Conservation (phyloP, 2,329 filamentous ascomycete genomes). For the Fusarium sp. region DNA sequence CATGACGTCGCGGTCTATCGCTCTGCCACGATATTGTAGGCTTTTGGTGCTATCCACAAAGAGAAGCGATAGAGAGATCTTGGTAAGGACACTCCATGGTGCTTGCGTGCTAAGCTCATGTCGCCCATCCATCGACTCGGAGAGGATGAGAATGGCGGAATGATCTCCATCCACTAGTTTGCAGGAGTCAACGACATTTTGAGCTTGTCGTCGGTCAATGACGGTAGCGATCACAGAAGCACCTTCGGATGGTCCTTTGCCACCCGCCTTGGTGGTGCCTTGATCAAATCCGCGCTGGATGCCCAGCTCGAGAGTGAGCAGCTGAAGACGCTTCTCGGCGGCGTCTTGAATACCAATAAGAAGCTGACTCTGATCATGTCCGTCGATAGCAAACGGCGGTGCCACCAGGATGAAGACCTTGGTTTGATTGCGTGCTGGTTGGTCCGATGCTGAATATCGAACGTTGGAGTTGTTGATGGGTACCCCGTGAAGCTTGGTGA, state of each 20-base stretch:
- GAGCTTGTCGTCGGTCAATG: constrained; percentile 67
- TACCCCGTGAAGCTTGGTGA: constrained; percentile 77
- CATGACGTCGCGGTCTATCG: constrained; percentile 64
- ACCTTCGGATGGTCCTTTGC: constrained; percentile 34
- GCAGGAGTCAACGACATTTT: constrained; percentile 79
- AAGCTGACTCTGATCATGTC: constrained; percentile 65
- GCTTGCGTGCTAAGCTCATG: constrained; percentile 79
- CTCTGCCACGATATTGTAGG: constrained; percentile 67
- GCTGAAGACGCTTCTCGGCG: constrained; percentile 74
- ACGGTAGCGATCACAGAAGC: constrained; percentile 47
- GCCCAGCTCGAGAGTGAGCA: constrained; percentile 73
- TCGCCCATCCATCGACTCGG: constrained; percentile 71
- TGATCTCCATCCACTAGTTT: constrained; percentile 75
- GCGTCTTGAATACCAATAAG: constrained; percentile 78
- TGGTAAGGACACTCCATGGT: constrained; percentile 79
- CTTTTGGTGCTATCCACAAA: constrained; percentile 70
- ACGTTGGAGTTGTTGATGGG: constrained; percentile 71
- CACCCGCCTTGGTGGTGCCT: constrained; percentile 33
- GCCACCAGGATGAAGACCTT: constrained; percentile 77
- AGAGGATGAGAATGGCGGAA: constrained; percentile 77
- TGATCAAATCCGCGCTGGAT: constrained; percentile 51
- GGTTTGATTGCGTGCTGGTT: constrained; percentile 65
- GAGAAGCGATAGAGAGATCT: constrained; percentile 72
- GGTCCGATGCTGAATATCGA: constrained; percentile 67
- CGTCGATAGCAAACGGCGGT: constrained; percentile 66